Evolutionary conservation across 768 basidiomycete genomes (phyloP).

Genomic region (Suillus subluteus): DNA sequence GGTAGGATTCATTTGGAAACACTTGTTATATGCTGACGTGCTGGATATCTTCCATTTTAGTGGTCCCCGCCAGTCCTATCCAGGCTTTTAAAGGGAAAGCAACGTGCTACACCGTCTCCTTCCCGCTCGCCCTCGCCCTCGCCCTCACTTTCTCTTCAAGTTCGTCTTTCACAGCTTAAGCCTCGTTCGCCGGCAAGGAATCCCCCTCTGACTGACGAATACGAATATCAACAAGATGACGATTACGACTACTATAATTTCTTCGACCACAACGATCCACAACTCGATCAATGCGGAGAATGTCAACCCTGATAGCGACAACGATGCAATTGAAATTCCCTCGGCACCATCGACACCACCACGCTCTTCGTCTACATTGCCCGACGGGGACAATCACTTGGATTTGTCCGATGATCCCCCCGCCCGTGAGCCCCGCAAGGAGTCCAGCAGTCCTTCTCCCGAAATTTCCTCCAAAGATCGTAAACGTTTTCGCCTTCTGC

Average conservation of each 20-base stretch:
- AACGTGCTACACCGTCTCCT: slow-evolving; percentile 6
- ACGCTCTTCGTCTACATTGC: slow-evolving; percentile 10
- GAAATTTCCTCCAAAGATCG: slow-evolving; percentile 35
- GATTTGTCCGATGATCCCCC: slow-evolving; percentile 10
- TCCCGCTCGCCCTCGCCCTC: slow-evolving; percentile 14
- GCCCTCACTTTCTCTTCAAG: slow-evolving; percentile 12
- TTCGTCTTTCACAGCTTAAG: slow-evolving; percentile 12
- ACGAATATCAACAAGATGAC: slow-evolving; percentile 20
- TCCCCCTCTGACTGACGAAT: neutral
- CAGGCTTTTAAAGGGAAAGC: slow-evolving; percentile 5
- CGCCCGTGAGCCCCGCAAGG: neutral
- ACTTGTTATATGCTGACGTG: neutral
- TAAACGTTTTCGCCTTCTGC: slow-evolving; percentile 42
- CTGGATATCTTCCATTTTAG: neutral
- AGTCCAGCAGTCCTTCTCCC: slow-evolving; percentile 15
- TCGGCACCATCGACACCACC: slow-evolving; percentile 18
- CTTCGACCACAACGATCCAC: neutral
- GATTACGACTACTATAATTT: slow-evolving; percentile 19
- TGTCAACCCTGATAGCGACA: neutral
- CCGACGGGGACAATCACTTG: slow-evolving; percentile 14
- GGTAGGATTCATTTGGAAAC: neutral
- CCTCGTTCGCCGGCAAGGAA: neutral
- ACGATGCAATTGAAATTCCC: slow-evolving; percentile 17
- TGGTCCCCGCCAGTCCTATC: slow-evolving; percentile 2
- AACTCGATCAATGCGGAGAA: neutral